Percentiles rank a stretch among this genome's conserved stretches.
These are phyloP conservation scores for Glycyrrhiza uralensis DNA, from an alignment of 306 rosid species.

Conservation along the genomic window DNA sequence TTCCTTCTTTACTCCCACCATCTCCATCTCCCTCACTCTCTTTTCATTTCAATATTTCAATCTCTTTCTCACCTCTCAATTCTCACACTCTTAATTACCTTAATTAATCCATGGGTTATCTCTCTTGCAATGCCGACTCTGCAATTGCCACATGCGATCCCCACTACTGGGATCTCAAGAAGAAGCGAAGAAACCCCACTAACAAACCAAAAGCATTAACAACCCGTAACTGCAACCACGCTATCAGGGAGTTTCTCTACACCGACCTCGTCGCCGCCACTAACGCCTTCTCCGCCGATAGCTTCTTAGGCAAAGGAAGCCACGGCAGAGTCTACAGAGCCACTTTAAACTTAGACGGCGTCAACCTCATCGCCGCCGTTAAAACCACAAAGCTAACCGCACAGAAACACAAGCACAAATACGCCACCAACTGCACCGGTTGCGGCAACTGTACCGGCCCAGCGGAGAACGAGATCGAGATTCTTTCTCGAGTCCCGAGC, in stretches of 20 bases:
- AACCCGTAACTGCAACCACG: background rate
- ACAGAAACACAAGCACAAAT: background rate
- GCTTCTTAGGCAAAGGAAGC: conserved; percentile 81
- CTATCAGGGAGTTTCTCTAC: conserved; percentile 46
- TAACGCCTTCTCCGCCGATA: conserved; percentile 50
- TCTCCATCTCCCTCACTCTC: background rate
- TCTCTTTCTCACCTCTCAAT: background rate
- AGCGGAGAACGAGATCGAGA: conserved; percentile 88
- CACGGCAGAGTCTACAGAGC: conserved; percentile 81
- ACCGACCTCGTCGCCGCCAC: conserved; percentile 61
- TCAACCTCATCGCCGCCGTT: conserved; percentile 67
- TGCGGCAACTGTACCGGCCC: conserved; percentile 53
- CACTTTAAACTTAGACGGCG: conserved; percentile 62
- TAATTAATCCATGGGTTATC: conserved; percentile 50
- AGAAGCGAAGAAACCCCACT: background rate
- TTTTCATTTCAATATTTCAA: background rate
- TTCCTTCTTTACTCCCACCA: background rate
- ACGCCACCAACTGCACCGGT: conserved; percentile 22
- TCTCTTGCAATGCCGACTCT: conserved; percentile 76
- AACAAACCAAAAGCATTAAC: background rate
- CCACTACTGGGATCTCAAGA: conserved; percentile 46
- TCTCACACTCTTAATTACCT: background rate
- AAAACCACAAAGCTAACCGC: conserved; percentile 42
- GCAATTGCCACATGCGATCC: conserved; percentile 76
- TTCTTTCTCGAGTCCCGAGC: conserved; percentile 57